Percentiles rank a stretch among this genome's conserved stretches.
These are phyloP conservation scores for Thalassiosira sp. DNA, from an alignment of 352 stramenopile species.

Conservation along the genomic window DNA sequence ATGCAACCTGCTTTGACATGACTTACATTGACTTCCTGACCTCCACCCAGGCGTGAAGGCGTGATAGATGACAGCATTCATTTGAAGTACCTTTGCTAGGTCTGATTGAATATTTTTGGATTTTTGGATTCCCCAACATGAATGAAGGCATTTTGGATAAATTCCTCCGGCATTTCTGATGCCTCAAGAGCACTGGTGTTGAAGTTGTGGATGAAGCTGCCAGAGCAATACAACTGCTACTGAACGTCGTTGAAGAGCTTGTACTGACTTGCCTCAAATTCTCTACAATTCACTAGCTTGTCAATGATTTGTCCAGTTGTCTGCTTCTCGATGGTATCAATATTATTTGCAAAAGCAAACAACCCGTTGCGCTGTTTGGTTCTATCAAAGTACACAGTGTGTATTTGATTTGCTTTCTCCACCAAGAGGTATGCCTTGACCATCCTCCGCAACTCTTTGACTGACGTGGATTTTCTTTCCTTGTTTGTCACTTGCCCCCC, in stretches of 20 bases:
- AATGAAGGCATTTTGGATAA: conserved; percentile 27
- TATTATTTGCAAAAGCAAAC: conserved; percentile 16
- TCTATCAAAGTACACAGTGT: conserved; percentile 22
- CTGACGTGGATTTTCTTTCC: conserved; percentile 8
- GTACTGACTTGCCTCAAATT: conserved; percentile 12
- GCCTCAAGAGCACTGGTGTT: conserved; percentile 11
- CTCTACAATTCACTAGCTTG: background rate
- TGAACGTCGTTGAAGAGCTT: background rate
- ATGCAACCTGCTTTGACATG: conserved; percentile 20
- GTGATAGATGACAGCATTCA: conserved; percentile 21
- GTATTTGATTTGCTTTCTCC: conserved; percentile 3
- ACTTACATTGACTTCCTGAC: conserved; percentile 23
- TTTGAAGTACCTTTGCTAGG: background rate
- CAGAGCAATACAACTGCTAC: background rate
- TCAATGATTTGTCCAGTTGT: conserved; percentile 11
- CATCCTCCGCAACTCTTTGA: background rate
- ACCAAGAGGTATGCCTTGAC: conserved; percentile 9
- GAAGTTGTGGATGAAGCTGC: conserved; percentile 25
- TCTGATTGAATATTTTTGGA: conserved; percentile 13
- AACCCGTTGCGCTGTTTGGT: conserved; percentile 7
- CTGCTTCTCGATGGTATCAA: conserved; percentile 17
- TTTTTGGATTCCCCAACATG: conserved; percentile 17
- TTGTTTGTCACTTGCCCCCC: conserved; percentile 10
- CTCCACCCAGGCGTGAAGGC: background rate
- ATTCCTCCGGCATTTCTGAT: conserved; percentile 25